Conservation (phyloP, 805 yeast species). For the Lachancea thermotolerans region DNA sequence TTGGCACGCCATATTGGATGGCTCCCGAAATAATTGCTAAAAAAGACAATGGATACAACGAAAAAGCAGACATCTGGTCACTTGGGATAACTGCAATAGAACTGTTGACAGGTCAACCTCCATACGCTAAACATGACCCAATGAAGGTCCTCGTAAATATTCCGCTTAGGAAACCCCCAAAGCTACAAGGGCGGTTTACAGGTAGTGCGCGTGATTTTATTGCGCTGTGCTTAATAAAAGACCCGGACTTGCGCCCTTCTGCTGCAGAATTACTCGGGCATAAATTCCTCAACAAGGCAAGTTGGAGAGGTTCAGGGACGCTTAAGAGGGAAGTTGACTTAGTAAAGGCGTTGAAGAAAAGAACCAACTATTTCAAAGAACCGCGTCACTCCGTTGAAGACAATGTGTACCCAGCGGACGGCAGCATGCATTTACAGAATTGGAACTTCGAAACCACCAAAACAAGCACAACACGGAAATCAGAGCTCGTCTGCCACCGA, state of each 20-base stretch:
- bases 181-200: conserved; percentile 26
- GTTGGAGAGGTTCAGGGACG: conserved; percentile 29
- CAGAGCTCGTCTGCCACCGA: background rate
- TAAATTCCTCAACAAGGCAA: conserved; percentile 41
- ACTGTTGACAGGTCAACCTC: conserved; percentile 75
- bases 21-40: conserved; percentile 86
- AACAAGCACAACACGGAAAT: background rate
- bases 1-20: conserved; percentile 98
- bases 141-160: conserved; percentile 56
- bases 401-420: conserved; percentile 22
- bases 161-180: conserved; percentile 30
- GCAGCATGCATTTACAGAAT: conserved; percentile 4
- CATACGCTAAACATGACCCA: conserved; percentile 66
- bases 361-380: conserved; percentile 18
- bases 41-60: conserved; percentile 56
- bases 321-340: conserved; percentile 37
- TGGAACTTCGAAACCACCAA: conserved; percentile 4
- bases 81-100: conserved; percentile 90
- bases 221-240: conserved; percentile 56
- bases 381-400: conserved; percentile 36
- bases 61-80: conserved; percentile 93
- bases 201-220: conserved; percentile 48
- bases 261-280: conserved; percentile 50
- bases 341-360: conserved; percentile 28
- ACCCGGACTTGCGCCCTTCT: conserved; percentile 58